A percentile compares a stretch with the other conserved stretches of the same genome.
Conservation (phyloP, 441 rosid genomes). For the Croton setiger region DNA sequence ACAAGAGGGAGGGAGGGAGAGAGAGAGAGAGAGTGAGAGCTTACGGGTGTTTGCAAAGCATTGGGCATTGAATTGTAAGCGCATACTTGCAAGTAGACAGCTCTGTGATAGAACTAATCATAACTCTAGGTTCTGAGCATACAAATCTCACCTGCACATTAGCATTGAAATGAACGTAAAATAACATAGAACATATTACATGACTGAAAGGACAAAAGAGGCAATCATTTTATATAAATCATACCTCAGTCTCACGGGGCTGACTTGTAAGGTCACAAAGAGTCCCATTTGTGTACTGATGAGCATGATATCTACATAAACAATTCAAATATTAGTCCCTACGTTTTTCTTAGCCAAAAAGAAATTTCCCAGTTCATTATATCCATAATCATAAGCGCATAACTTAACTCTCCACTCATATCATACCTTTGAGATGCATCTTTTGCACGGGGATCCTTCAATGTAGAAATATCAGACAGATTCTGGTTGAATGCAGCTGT, state of each 20-base stretch:
- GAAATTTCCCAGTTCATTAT: neutral
- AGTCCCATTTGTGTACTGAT: conserved; percentile 80
- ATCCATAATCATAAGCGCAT: neutral
- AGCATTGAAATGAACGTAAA: neutral
- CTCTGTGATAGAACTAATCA: conserved; percentile 89
- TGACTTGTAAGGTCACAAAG: conserved; percentile 78
- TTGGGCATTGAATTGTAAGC: conserved; percentile 70
- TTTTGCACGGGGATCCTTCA: conserved; percentile 73
- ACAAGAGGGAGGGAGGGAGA: conserved; percentile 3
- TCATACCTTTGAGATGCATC: conserved; percentile 83
- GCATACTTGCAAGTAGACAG: conserved; percentile 98
- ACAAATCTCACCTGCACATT: conserved; percentile 82
- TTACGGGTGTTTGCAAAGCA: conserved; percentile 92
- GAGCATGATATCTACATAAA: conserved; percentile 75
- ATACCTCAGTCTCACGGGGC: conserved; percentile 90
- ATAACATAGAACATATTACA: neutral
- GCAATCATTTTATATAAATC: neutral
- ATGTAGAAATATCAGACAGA: conserved; percentile 60
- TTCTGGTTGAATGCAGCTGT: conserved; percentile 78
- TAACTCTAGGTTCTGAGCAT: conserved; percentile 84
- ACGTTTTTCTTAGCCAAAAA: neutral
- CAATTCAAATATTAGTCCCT: conserved; percentile 6
- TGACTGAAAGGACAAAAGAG: neutral
- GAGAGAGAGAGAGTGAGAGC: conserved; percentile 25
- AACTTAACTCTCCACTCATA: neutral